Evolutionary conservation across 768 basidiomycete genomes (phyloP), one percentile per base, ranked within the genome.

Genomic region (Pulveroboletus sp.): DNA sequence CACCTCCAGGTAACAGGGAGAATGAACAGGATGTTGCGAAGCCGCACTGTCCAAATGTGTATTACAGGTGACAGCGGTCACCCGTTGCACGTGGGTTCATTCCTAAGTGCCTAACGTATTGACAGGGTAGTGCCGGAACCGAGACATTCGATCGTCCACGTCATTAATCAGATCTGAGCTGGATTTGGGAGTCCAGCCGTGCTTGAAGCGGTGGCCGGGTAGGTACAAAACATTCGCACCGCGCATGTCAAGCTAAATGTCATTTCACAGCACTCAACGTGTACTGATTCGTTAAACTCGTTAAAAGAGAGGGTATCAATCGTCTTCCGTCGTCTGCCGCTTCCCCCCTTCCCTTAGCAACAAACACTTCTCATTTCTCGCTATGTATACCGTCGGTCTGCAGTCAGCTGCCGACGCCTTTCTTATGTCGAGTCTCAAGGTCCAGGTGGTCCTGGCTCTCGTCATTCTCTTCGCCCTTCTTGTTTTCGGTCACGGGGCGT

Each of bases 331-430:
- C 55, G 52, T 51, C 50, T 62, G 63, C 62, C 63, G 51, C 43
- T 29, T 51, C 54, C 47, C 39, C 47, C 42, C 47, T 63, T 60
- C 27, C 27, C 12, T 29, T 29, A 29, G 62, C 65, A 57, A 51
- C 56, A 59, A 51, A 56, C 42, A 51, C 58, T 56, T 57, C 60
- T 54, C 49, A 27, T 50, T 61, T 61, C 55, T 45, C 37, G 26
- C 57, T 62, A 76, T 76, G 74, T 71, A 71, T 41, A 68, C 74
- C 30, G 68, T 75, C 58, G 71, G 74, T 59, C 51, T 75, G 36
- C 65, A 72, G 47, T 67, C 68, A 52, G 63, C 72, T 53, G 62
- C 71, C 53, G 62, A 66, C 50, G 65, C 65, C 22, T 69, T 71
- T 59, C 58, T 69, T 48, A 49, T 71, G 41, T 67, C 72, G 30